Base-by-base conservation (phyloP, 2,329 filamentous ascomycete species). In the Exserohilum rostratum region DNA sequence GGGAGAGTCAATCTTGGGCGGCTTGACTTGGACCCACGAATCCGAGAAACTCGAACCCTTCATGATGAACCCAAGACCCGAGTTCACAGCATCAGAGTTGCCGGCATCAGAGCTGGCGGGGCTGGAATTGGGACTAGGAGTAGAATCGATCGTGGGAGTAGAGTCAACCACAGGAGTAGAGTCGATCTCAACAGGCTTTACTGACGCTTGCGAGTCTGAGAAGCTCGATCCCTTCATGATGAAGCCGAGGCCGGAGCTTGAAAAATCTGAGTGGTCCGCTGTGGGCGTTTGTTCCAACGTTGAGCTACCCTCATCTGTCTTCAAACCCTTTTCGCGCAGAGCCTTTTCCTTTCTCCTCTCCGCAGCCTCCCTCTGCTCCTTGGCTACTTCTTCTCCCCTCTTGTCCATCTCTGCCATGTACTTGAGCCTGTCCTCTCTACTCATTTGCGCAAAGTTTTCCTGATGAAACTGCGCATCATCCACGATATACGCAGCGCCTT, bases 401-500 rank as follows among this genome's bases (percentile, higher is more conserved):
- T 83, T 71, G 61, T 83, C 76, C 68, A 87, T 72, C 33, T 79
- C 77, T 53, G 76, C 73, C 52, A 90, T 73, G 70, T 92, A 95
- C 39, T 81, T 80, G 58, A 80, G 78, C 59, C 86, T 84, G 53
- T 88, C 82, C 51, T 82, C 78, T 11, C 82, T 79, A 58, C 83
- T 79, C 60, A 88, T 78, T 27, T 81, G 79, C 47, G 82, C 77
- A 62, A 96, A 83, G 42, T 82, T 84, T 34, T 83, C 72, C 33
- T 84, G 82, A 75, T 98, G 95, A 62, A 85, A 86, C 48, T 83
- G 80, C 47, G 82, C 81, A 76, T 96, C 93, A 73, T 97, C 91
- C 65, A 93, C 87, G 64, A 96, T 82, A 75, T 89, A 91, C 37
- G 87, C 93, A 65, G 87, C 85, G 55, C 85, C 86, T 64, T 88